Evolutionary conservation across 495 filamentous ascomycete genomes (phyloP).

Genomic region (Penicillium subrubescens): DNA sequence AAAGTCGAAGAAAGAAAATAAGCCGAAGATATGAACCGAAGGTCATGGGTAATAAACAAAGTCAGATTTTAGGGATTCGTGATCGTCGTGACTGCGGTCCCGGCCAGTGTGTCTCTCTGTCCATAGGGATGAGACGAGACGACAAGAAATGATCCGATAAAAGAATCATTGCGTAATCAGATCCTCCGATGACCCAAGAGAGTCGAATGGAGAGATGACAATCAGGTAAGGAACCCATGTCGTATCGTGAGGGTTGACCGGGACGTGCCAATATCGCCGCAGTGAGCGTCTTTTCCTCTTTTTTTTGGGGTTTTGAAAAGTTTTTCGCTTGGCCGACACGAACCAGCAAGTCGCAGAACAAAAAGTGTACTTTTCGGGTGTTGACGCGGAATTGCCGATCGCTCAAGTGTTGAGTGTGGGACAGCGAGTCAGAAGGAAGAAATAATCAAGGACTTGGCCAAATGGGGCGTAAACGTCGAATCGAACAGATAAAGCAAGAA

Average conservation of each 20-base stretch:
- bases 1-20: conserved; percentile 24
- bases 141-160: conserved; percentile 2
- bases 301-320: conserved; percentile 28
- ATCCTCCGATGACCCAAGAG: background rate
- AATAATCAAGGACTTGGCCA: conserved; percentile 5
- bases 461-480: conserved; percentile 36
- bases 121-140: background rate
- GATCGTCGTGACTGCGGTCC: conserved; percentile 49
- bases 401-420: conserved; percentile 28
- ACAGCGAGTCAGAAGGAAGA: conserved; percentile 23
- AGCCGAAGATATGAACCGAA: conserved; percentile 30
- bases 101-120: conserved; percentile 14
- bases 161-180: conserved; percentile 3
- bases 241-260: conserved; percentile 13
- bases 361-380: conserved; percentile 40
- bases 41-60: conserved; percentile 41
- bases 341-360: conserved; percentile 36
- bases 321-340: conserved; percentile 35
- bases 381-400: conserved; percentile 30
- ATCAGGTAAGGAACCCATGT: background rate
- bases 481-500: conserved; percentile 26
- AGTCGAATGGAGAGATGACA: background rate
- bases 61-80: conserved; percentile 42
- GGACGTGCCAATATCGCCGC: conserved; percentile 36
- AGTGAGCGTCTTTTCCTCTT: conserved; percentile 37